These are phyloP conservation scores for Pterulicium gracile DNA, from an alignment of 1,284 basidiomycete species.

Conservation along the genomic window DNA sequence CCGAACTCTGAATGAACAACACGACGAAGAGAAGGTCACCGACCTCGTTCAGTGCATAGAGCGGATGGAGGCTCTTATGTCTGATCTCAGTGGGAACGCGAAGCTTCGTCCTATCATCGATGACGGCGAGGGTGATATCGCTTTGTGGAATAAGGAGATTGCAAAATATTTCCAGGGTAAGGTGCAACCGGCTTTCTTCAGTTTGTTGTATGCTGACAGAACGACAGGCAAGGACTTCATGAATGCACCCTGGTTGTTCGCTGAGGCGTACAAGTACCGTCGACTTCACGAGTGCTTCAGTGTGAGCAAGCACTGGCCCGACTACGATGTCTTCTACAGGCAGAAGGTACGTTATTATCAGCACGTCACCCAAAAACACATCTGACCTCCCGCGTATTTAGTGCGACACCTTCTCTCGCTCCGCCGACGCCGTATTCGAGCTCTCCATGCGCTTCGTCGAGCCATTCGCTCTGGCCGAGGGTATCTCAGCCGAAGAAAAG, in stretches of 20 bases:
- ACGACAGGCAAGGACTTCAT: conserved; percentile 82
- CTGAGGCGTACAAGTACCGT: conserved; percentile 97
- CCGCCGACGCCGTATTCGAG: conserved; percentile 89
- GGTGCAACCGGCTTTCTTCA: neutral
- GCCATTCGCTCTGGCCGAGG: conserved; percentile 60
- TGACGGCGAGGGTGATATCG: conserved; percentile 89
- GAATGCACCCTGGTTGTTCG: conserved; percentile 93
- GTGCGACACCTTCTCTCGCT: conserved; percentile 96
- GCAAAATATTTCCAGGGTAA: conserved; percentile 29
- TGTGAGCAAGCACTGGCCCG: conserved; percentile 83
- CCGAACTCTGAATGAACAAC: conserved; percentile 82
- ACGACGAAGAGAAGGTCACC: conserved; percentile 74
- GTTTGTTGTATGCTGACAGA: neutral
- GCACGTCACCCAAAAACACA: neutral
- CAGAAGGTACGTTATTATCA: conserved; percentile 50
- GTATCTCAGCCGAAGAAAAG: conserved; percentile 45
- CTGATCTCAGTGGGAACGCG: conserved; percentile 68
- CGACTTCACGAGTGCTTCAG: conserved; percentile 94
- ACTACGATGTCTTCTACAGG: conserved; percentile 87
- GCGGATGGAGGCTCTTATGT: conserved; percentile 78
- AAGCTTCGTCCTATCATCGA: conserved; percentile 83
- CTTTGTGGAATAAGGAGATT: conserved; percentile 96
- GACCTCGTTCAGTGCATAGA: conserved; percentile 87
- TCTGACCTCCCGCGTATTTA: conserved; percentile 19
- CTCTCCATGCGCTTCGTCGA: conserved; percentile 88